Base-by-base conservation (phyloP, 352 stramenopile species). In the Phytopythium oedochilum region DNA sequence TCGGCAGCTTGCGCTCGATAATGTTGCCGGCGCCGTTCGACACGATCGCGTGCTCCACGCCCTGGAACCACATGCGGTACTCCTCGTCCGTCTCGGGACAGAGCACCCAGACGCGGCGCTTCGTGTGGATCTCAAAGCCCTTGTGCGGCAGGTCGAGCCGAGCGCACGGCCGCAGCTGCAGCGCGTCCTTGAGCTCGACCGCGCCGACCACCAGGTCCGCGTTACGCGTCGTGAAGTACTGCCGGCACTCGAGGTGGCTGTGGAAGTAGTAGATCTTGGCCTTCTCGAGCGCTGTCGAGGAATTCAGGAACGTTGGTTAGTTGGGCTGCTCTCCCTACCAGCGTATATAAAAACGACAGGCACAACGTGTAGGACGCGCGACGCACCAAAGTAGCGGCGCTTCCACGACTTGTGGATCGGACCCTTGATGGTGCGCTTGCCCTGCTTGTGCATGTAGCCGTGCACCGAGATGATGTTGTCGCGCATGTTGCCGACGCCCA, bases 251-350 rank as follows among this genome's bases (percentile, higher is more conserved):
- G 15, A 91, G 48, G 48, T 94, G 82, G 50, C 70, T 88, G 61
- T 92, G 83, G 68, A 94, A 94, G 65, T 94, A 94, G 70, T 86
- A 94, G 61, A 94, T 91, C 73, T 92, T 92, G 66, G 82, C 77
- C 60, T 87, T 90, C 58, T 94, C 85, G 0, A 94, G 64, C 23
- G 85, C 75, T 45, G 39, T 25, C n/a, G n/a, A n/a, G n/a, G n/a
- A n/a, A n/a, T n/a, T n/a, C n/a, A n/a, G n/a, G n/a, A n/a, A n/a
- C n/a, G n/a, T n/a, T n/a, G n/a, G n/a, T n/a, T 65, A 44, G 31
- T 32, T 32, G 29, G 29, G 29, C 9, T 5, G 29, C 9, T 5
- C 5, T 32, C 29, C n/a, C n/a, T n/a, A n/a, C n/a, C n/a, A n/a
- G n/a, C n/a, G n/a, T n/a, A n/a, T n/a, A n/a, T n/a, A n/a, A n/a